Evolutionary conservation across 371 early-diverging fungal species (phyloP).

Genomic region (Batrachochytrium dendrobatidis): DNA sequence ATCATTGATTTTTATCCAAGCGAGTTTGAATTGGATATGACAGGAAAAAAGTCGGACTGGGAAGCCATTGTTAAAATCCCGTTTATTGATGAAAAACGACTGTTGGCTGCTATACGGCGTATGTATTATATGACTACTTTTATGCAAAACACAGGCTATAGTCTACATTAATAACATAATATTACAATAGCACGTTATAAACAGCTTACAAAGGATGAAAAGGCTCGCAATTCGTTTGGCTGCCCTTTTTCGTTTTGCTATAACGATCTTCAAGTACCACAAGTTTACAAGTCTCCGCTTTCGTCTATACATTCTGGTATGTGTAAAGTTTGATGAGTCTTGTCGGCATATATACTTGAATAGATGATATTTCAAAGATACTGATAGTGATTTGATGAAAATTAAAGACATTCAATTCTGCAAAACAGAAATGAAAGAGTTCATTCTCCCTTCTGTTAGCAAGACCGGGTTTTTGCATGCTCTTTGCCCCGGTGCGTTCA

Average conservation of each 20-base stretch:
- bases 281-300: conserved; percentile 53
- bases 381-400: not conserved
- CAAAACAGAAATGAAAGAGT: conserved; percentile 6
- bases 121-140: not conserved
- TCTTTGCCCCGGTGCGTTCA: conserved; percentile 55
- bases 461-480: conserved; percentile 50
- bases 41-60: conserved; percentile 62
- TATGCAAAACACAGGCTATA: not conserved
- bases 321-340: too few relatives aligned
- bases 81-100: conserved; percentile 45
- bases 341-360: too few relatives aligned
- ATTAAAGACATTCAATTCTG: conserved; percentile 20
- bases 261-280: conserved; percentile 11
- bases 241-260: conserved; percentile 22
- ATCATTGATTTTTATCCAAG: conserved; percentile 54
- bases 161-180: not conserved
- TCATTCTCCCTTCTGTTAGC: conserved; percentile 46
- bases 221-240: conserved; percentile 32
- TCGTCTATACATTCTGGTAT: conserved; percentile 58
- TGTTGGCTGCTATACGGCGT: conserved; percentile 32
- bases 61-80: conserved; percentile 55
- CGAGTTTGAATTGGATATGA: conserved; percentile 53
- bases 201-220: conserved; percentile 33
- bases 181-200: conserved; percentile 24
- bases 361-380: too few relatives aligned